These are phyloP conservation scores for Dorcoceras hygrometricum DNA, from an alignment of 257 asterid species.

Conservation along the genomic window DNA sequence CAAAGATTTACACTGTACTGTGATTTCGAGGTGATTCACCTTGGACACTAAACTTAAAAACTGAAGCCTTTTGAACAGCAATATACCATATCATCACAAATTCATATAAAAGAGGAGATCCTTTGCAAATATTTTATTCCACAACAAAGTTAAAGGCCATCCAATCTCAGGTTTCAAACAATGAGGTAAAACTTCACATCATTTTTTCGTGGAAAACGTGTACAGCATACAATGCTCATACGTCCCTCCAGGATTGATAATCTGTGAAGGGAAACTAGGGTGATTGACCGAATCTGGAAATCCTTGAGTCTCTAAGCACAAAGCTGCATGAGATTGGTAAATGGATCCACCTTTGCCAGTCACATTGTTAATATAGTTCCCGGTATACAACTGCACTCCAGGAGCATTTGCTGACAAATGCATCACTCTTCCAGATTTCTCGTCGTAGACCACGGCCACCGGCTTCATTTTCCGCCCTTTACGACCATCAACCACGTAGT, in stretches of 20 bases:
- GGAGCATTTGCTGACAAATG: slow-evolving; percentile 46
- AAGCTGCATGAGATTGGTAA: slow-evolving; percentile 50
- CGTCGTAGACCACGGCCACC: slow-evolving; percentile 42
- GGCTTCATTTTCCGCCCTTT: slow-evolving; percentile 32
- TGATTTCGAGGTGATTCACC: too few species aligned
- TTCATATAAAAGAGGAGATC: too few species aligned
- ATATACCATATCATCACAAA: too few species aligned
- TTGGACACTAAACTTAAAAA: too few species aligned
- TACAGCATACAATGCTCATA: slow-evolving; percentile 53
- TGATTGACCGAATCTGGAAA: slow-evolving; percentile 87
- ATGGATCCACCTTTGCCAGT: slow-evolving; percentile 61
- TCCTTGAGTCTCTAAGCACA: slow-evolving; percentile 91
- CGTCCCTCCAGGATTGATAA: slow-evolving; percentile 44
- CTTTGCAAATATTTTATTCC: too few species aligned
- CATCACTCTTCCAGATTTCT: slow-evolving; percentile 67
- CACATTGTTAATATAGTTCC: slow-evolving; percentile 34
- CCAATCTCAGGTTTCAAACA: background rate
- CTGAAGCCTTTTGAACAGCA: too few species aligned
- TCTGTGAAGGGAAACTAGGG: slow-evolving; percentile 60
- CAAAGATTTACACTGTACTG: too few species aligned
- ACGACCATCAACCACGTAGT: slow-evolving; percentile 53
- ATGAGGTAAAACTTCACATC: slow-evolving; percentile 14
- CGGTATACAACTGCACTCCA: slow-evolving; percentile 70
- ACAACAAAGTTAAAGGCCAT: background rate
- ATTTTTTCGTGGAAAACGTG: slow-evolving; percentile 37